These are phyloP conservation scores for Xylaria sp. DNA, from an alignment of 2,329 filamentous ascomycete genomes.

Conservation along the genomic window DNA sequence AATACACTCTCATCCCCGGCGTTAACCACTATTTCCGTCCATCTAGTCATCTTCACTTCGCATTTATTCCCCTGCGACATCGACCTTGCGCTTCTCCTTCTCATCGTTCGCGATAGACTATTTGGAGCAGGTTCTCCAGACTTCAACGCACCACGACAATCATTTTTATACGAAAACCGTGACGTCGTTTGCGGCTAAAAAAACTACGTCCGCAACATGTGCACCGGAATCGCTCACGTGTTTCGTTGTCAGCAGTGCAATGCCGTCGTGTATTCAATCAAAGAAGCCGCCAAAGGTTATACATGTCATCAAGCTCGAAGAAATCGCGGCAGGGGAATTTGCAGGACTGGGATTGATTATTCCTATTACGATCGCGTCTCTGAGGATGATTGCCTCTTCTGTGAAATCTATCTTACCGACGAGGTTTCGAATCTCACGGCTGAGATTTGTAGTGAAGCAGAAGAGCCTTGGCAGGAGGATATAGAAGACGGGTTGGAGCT, in stretches of 20 bases:
- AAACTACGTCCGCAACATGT: conserved; percentile 37
- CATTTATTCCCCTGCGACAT: not conserved
- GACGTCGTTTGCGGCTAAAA: not conserved
- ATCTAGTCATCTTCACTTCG: not conserved
- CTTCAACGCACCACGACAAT: not conserved
- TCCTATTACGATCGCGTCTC: conserved; percentile 27
- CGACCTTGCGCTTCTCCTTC: conserved; percentile 7
- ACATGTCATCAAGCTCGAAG: conserved; percentile 38
- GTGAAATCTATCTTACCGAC: conserved; percentile 35
- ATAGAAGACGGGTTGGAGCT: conserved; percentile 11
- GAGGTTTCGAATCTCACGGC: conserved; percentile 32
- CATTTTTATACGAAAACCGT: not conserved
- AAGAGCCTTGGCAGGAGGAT: conserved; percentile 25
- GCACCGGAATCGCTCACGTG: conserved; percentile 37
- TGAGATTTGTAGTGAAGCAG: conserved; percentile 30
- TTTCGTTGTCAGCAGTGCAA: conserved; percentile 38
- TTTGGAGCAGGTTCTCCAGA: conserved; percentile 27
- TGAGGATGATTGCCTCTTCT: conserved; percentile 40
- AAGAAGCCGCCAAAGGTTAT: conserved; percentile 31
- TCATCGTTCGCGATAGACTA: not conserved
- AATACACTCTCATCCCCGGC: not conserved
- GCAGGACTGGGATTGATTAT: conserved; percentile 40
- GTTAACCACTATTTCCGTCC: not conserved
- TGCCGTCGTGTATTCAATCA: conserved; percentile 29
- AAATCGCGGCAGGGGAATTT: conserved; percentile 34